These are phyloP conservation scores for Jamesozyma hellenica DNA, from an alignment of 805 yeast species.

Conservation along the genomic window DNA sequence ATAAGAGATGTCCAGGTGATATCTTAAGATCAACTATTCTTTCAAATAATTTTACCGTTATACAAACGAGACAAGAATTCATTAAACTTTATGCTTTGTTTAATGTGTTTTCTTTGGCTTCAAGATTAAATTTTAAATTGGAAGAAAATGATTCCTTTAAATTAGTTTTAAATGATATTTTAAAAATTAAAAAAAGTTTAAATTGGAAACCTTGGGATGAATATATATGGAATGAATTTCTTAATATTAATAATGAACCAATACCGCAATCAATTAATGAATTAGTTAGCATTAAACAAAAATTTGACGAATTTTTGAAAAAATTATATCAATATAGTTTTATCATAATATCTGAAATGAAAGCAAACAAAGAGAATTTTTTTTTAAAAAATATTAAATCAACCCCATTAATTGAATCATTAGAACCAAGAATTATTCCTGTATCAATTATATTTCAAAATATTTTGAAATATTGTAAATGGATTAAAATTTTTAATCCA, in stretches of 20 bases:
- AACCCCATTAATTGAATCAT: neutral
- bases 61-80: slow-evolving; percentile 16
- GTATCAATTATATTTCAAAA: slow-evolving; percentile 8
- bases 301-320: slow-evolving; percentile 14
- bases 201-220: slow-evolving; percentile 15
- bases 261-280: slow-evolving; percentile 8
- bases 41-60: slow-evolving; percentile 6
- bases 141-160: neutral
- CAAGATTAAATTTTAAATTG: slow-evolving; percentile 4
- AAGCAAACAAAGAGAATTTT: slow-evolving; percentile 4
- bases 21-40: slow-evolving; percentile 15
- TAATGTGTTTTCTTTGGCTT: slow-evolving; percentile 10
- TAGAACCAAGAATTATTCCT: slow-evolving; percentile 6
- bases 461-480: slow-evolving; percentile 10
- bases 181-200: neutral
- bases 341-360: slow-evolving; percentile 15
- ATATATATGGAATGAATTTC: slow-evolving; percentile 12
- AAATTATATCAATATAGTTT: slow-evolving; percentile 11
- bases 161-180: neutral
- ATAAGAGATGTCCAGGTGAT: slow-evolving; percentile 19
- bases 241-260: slow-evolving; percentile 5
- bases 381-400: slow-evolving; percentile 1
- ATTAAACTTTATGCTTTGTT: slow-evolving; percentile 15
- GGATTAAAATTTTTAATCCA: slow-evolving; percentile 15
- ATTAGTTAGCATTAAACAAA: slow-evolving; percentile 7